These are phyloP conservation scores for Eimeria necatrix DNA, from an alignment of 169 alveolate species.

Conservation along the genomic window DNA sequence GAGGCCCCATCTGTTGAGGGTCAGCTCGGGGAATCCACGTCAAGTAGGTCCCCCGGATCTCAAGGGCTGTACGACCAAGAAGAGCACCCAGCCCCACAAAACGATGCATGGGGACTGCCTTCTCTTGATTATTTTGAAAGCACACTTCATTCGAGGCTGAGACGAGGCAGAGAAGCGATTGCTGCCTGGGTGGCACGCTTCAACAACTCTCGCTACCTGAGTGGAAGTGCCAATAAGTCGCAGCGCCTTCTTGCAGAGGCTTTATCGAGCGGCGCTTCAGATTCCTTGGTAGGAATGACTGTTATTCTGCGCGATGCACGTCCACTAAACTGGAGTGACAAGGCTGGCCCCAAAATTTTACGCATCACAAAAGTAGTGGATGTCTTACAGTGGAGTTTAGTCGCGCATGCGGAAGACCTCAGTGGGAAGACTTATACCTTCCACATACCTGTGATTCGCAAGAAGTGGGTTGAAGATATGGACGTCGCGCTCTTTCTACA, in stretches of 20 bases:
- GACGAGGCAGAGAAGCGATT: neutral
- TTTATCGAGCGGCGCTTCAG: neutral
- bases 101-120: conserved; percentile 14
- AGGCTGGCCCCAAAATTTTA: neutral
- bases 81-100: neutral
- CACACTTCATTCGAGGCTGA: neutral
- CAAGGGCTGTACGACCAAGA: neutral
- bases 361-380: conserved; percentile 7
- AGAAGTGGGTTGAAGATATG: neutral
- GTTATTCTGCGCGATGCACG: neutral
- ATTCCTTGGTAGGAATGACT: neutral
- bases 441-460: conserved; percentile 5
- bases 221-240: neutral
- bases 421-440: neutral
- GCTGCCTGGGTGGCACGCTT: conserved; percentile 34
- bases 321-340: neutral
- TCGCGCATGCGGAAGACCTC: neutral
- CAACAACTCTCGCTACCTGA: too few relatives aligned
- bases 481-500: neutral
- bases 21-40: neutral
- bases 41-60: neutral
- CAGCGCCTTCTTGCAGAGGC: conserved; percentile 15
- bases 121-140: neutral
- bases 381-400: neutral
- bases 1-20: neutral